Base-by-base conservation (phyloP, 108 stramenopile species). In the Skeletonema tropicum region DNA sequence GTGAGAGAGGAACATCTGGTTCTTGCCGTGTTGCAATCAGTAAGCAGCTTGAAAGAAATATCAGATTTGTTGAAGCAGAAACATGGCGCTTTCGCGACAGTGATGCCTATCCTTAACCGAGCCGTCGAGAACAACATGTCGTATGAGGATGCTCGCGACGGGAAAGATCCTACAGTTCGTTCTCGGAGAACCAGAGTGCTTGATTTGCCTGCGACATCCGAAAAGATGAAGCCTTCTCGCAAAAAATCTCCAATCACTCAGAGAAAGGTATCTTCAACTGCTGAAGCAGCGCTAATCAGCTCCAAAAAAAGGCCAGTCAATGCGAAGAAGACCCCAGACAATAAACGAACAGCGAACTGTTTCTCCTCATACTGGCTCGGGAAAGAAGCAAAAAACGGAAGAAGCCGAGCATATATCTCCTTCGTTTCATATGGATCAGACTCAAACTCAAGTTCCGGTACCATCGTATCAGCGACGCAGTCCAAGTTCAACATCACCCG, bases 1-100 rank as follows among this genome's bases (percentile, higher is more conserved):
- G 32, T 67, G 1, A 73, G 52, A 30, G 80, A 77, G 41, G 80
- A 82, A 29, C 64, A 72, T 15, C 65, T 82, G 48, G 80, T 73
- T 15, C 64, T 73, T 14, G 15, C 17, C 31, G 76, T 82, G 17
- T 41, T 82, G 23, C 17, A 77, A 3, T 76, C 77, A 60, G 64
- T 72, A 3, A 35, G 25, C 0, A 19, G 42, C 26, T 45, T 80
- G 30, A 6, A 60, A 45, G 62, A 68, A 31, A 12, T 80, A 26
- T 70, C 73, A 48, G 23, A 30, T 42, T 30, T 74, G 45, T 8
- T 69, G 26, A 11, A 52, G 25, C 62, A 65, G 17, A 25, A 70
- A 35, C 10, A 29, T 1, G 19, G 61, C 1, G 69, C 67, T 6
- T 57, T 70, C 48, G 39, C 63, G 25, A 38, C 55, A 5, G 26